Base-by-base conservation (phyloP, 805 yeast genomes). In the Candida silvicultrix region DNA sequence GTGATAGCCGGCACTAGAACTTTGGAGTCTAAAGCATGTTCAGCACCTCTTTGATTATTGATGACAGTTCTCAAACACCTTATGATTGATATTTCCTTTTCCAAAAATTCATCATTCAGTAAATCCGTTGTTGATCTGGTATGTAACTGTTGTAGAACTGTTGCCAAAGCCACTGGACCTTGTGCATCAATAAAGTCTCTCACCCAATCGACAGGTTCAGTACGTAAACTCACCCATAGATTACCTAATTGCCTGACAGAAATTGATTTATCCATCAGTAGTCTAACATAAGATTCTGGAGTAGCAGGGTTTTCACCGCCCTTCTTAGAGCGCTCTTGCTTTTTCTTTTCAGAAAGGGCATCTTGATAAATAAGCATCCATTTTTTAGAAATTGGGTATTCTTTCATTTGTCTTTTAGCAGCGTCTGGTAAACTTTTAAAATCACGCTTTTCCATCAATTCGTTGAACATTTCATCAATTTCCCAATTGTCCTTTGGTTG, bases 291-390 rank as follows among this genome's bases (percentile, higher is more conserved):
- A 55, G 77, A 81, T 51, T 80, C 89, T 2, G 94, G 97, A 21
- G 81, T 51, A 15, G 49, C 53, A 16, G 48, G 55, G 38, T 46
- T 49, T 11, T 57, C 62, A 20, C 64, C 55, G 45, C 53, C 46
- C 48, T 54, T 48, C 38, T 51, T 58, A 15, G 71, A 64, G 39
- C 71, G 63, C 46, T 69, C 68, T 44, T 64, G 58, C 53, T 83
- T 80, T 56, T 83, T 84, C 56, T 72, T 72, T 57, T 89, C 97
- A 7, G 90, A 77, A 40, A 87, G 73, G 21, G 84, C 80, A 62
- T 89, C 96, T 63, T 90, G 97, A 53, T 85, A 80, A 37, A 90
- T 83, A 53, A 90, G 73, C 83, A 87, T 81, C 96, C 97, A 89
- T 65, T 92, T 92, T 56, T 89, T 87, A 42, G 84, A 87, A 0